Evolutionary conservation across 176 grass and related monocot genomes (phyloP), one percentile per base, ranked within the genome.

Genomic region (Themeda triandra): DNA sequence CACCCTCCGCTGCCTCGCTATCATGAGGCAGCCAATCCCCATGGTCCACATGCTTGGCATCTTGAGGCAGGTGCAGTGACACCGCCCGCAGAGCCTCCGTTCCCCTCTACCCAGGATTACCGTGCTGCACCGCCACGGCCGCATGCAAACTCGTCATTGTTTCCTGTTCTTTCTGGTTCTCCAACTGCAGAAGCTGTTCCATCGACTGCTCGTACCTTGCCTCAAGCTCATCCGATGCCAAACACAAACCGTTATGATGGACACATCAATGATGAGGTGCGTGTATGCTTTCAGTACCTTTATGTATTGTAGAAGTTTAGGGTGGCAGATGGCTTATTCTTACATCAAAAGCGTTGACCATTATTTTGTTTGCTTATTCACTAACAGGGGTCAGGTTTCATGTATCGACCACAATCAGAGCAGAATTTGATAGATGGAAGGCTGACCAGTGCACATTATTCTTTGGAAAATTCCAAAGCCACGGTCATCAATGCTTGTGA

Each of bases 401-500:
- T 72, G 56, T 69, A 86, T 90, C 89, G 21, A 85, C 72, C 80
- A 32, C 73, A 77, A 25, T 66, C 76, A 82, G 85, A 92, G 54
- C 84, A 85, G 27, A 67, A 82, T 69, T 71, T 76, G 59, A 69
- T 78, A 54, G 88, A 66, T 67, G 87, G 78, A 75, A 77, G 78
- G 58, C 11, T 53, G 75, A 84, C 28, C 23, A 81, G 76, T 71
- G 23, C 63, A 29, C 58, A 77, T 10, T 59, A 83, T 79, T 49
- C 86, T 66, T 13, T 60, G 59, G 82, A 90, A 46, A 88, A 76
- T 56, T 64, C 77, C 66, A 88, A 93, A 76, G 74, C 76, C 49
- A 93, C 81, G 59, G 32, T 93, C 41, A 67, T 98, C 82, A 82
- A 89, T 89, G 91, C 93, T 59, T 87, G 77, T 13, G 68, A 95